Percentiles rank a stretch among this genome's conserved stretches.
These are phyloP conservation scores for Suhomyces pyralidae DNA, from an alignment of 805 yeast genomes.

Conservation along the genomic window DNA sequence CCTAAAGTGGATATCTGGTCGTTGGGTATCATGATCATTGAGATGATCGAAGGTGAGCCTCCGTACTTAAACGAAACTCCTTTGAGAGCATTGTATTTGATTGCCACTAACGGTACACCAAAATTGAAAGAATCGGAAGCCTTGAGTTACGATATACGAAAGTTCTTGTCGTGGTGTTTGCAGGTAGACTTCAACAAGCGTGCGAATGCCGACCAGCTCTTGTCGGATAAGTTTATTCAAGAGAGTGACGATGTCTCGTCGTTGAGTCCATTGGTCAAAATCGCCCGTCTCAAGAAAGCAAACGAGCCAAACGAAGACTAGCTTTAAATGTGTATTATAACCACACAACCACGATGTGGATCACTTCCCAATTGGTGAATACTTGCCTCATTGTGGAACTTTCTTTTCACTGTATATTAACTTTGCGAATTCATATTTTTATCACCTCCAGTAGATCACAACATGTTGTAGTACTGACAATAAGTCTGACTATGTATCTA, in stretches of 20 bases:
- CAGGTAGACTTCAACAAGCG: slow-evolving; percentile 81
- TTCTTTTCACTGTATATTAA: background rate
- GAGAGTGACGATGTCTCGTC: slow-evolving; percentile 60
- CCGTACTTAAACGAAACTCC: slow-evolving; percentile 97
- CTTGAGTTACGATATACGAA: slow-evolving; percentile 60
- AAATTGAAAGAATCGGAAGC: slow-evolving; percentile 84
- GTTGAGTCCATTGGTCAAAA: slow-evolving; percentile 69
- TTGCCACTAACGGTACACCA: slow-evolving; percentile 97
- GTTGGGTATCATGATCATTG: slow-evolving; percentile 95
- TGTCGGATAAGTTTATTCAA: slow-evolving; percentile 61
- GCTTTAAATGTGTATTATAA: background rate
- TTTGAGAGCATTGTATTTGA: slow-evolving; percentile 84
- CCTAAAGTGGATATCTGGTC: slow-evolving; percentile 98
- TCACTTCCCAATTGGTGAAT: too few relatives aligned
- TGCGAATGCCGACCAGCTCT: slow-evolving; percentile 71
- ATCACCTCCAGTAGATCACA: background rate
- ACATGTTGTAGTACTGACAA: background rate
- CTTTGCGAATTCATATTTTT: background rate
- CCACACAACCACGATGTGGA: too few relatives aligned
- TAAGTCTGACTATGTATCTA: too few relatives aligned
- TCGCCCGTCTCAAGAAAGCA: slow-evolving; percentile 66
- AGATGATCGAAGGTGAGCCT: slow-evolving; percentile 99
- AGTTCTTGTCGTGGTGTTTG: slow-evolving; percentile 73
- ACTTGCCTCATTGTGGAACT: too few relatives aligned
- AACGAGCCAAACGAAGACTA: slow-evolving; percentile 17